phyloP scores from a whole-genome alignment of 805 yeast species.

The Kluyveromyces aestuarii region DNA sequence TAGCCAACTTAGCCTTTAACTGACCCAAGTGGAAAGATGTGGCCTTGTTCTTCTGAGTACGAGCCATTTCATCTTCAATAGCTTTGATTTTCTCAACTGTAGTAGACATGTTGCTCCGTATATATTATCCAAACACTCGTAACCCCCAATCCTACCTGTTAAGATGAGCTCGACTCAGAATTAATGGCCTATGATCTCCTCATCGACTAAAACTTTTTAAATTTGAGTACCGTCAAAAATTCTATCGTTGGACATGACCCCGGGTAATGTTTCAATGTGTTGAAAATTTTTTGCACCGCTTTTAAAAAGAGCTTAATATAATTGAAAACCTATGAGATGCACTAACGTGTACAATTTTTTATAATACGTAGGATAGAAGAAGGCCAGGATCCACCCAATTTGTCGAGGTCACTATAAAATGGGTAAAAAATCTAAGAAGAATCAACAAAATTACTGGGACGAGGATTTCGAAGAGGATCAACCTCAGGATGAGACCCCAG shows the following conservation, averaged over 20 bases:
- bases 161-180: no score
- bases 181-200: background rate
- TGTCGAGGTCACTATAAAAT: slow-evolving; percentile 16
- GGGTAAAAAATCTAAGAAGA: slow-evolving; percentile 53
- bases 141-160: background rate
- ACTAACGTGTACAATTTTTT: no score
- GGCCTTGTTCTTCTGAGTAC: slow-evolving; percentile 95
- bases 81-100: slow-evolving; percentile 70
- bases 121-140: background rate
- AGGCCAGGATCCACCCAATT: background rate
- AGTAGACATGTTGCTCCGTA: slow-evolving; percentile 40
- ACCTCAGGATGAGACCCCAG: slow-evolving; percentile 42
- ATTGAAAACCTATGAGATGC: no score
- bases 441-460: slow-evolving; percentile 74
- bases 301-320: background rate
- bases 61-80: slow-evolving; percentile 97
- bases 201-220: background rate
- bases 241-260: background rate
- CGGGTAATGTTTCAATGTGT: background rate
- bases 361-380: background rate
- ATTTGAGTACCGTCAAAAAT: background rate
- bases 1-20: slow-evolving; percentile 92
- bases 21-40: slow-evolving; percentile 97
- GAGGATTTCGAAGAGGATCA: slow-evolving; percentile 52
- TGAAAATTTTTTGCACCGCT: background rate